Conservation (phyloP, 2,329 filamentous ascomycete species). For the Byssochlamys sp. region DNA sequence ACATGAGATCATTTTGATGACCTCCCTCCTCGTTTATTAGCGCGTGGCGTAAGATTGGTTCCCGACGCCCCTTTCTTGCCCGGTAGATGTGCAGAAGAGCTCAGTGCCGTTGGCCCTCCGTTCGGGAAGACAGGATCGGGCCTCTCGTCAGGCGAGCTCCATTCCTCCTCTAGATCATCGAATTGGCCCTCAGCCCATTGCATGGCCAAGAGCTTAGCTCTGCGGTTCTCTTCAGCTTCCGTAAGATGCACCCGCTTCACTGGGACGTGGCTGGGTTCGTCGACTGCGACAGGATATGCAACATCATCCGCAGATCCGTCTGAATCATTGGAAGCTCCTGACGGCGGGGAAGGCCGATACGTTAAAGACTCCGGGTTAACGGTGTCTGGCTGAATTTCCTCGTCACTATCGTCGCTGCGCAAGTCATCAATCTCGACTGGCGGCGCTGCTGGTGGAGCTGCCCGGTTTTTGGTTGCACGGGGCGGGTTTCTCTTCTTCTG, state of each 20-base stretch:
- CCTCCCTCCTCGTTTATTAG: not conserved
- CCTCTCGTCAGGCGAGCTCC: not conserved
- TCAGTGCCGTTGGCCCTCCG: too few species aligned
- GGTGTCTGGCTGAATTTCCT: not conserved
- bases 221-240: slow-evolving; percentile 20
- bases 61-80: too few species aligned
- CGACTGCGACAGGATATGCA: not conserved
- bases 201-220: slow-evolving; percentile 24
- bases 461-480: not conserved
- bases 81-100: too few species aligned
- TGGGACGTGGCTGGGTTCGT: not conserved
- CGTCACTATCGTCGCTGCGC: not conserved
- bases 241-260: slow-evolving; percentile 5
- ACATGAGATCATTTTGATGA: not conserved
- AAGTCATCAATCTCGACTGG: not conserved
- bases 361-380: not conserved
- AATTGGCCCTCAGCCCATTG: slow-evolving; percentile 18
- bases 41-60: not conserved
- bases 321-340: not conserved
- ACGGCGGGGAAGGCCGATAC: not conserved
- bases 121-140: too few species aligned
- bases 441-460: not conserved
- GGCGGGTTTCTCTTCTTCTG: not conserved
- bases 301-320: not conserved
- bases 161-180: slow-evolving; percentile 11